Evolutionary conservation across 2,329 filamentous ascomycete species (phyloP).

Genomic region (Trichoderma oligosporum): DNA sequence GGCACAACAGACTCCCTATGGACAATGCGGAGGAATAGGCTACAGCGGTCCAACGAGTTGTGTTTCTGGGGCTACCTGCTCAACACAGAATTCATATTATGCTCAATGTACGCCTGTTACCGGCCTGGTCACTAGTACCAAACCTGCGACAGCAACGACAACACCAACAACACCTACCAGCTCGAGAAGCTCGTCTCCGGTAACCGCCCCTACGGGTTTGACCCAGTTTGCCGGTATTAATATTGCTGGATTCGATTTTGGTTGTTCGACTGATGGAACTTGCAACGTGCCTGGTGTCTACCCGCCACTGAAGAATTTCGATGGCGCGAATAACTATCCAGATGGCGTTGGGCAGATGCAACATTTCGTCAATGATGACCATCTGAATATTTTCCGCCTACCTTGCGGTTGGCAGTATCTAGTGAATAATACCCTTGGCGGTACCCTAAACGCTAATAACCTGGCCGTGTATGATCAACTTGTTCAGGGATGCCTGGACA

Average conservation of each 20-base stretch:
- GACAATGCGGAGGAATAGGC: constrained; percentile 9
- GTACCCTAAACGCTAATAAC: constrained; percentile 43
- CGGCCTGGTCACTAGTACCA: background rate
- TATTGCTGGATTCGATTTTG: constrained; percentile 34
- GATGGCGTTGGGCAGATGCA: constrained; percentile 47
- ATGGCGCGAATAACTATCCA: constrained; percentile 26
- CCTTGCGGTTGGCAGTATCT: constrained; percentile 54
- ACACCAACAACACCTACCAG: background rate
- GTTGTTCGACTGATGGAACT: constrained; percentile 40
- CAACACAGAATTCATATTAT: background rate
- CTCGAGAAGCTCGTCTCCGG: background rate
- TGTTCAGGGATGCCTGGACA: constrained; percentile 50
- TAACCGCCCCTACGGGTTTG: background rate
- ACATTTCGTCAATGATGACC: constrained; percentile 47
- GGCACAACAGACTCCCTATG: background rate
- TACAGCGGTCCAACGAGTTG: constrained; percentile 1
- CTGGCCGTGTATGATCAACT: constrained; percentile 49
- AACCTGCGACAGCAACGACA: background rate
- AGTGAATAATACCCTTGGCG: constrained; percentile 45
- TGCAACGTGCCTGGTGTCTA: constrained; percentile 23
- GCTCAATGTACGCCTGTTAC: constrained; percentile 3
- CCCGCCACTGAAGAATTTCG: constrained; percentile 29
- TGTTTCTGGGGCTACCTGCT: background rate
- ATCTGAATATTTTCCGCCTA: constrained; percentile 51
- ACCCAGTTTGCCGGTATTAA: constrained; percentile 3